phyloP scores from a whole-genome alignment of 768 basidiomycete genomes.

The Boletus rex-veris region DNA sequence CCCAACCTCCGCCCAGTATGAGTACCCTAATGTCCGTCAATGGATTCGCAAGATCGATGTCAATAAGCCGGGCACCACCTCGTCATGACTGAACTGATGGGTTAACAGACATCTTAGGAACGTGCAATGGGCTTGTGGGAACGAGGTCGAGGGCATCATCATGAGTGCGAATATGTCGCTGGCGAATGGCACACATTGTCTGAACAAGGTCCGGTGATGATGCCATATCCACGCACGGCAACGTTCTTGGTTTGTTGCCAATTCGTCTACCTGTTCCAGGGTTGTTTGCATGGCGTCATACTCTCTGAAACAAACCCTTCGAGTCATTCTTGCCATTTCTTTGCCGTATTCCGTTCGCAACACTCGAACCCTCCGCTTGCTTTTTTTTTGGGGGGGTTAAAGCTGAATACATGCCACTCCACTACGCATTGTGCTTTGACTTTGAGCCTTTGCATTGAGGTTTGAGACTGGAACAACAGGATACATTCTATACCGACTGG shows the following conservation, averaged over 20 bases:
- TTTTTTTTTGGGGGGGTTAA: too few species aligned
- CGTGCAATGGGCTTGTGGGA: conserved; percentile 59
- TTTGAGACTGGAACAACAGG: conserved; percentile 50
- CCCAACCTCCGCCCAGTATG: conserved; percentile 35
- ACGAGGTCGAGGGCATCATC: conserved; percentile 41
- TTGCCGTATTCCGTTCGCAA: too few species aligned
- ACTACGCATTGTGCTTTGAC: conserved; percentile 56
- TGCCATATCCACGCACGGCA: not conserved
- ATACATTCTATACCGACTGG: conserved; percentile 54
- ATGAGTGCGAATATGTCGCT: not conserved
- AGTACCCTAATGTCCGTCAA: conserved; percentile 46
- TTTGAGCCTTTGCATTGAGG: conserved; percentile 49
- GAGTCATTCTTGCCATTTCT: conserved; percentile 3
- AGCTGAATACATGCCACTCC: conserved; percentile 34
- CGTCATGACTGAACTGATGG: not conserved
- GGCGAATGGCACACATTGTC: conserved; percentile 5
- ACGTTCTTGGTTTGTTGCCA: conserved; percentile 11
- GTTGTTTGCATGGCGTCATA: conserved; percentile 45
- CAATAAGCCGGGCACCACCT: conserved; percentile 20
- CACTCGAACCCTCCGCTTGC: too few species aligned
- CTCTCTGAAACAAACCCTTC: conserved; percentile 50
- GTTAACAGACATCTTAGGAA: conserved; percentile 56
- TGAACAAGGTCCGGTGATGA: conserved; percentile 41
- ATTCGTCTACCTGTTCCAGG: conserved; percentile 51
- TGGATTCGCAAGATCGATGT: conserved; percentile 16